phyloP scores from a whole-genome alignment of 345 rosid genomes.

The Eucalyptus sideroxylon region DNA sequence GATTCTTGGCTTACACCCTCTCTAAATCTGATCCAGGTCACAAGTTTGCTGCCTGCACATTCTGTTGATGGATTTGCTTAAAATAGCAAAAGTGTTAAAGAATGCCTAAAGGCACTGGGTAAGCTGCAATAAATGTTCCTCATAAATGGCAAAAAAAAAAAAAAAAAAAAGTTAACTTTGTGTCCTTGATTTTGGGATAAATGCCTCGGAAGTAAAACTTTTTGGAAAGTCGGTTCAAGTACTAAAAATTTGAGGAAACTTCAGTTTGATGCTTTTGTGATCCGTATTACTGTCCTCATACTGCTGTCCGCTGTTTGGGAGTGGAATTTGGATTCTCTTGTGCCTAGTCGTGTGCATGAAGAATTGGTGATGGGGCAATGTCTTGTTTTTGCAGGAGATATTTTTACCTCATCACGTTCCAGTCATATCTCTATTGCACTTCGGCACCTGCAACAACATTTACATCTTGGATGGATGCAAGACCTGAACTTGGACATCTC shows the following conservation, averaged over 20 bases:
- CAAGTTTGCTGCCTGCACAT: neutral
- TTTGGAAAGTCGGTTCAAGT: neutral
- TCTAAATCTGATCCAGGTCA: neutral
- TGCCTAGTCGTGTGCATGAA: neutral
- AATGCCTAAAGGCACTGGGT: neutral
- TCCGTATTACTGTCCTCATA: neutral
- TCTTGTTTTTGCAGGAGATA: conserved; percentile 53
- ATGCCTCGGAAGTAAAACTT: neutral
- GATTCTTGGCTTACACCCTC: neutral
- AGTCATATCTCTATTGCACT: conserved; percentile 73
- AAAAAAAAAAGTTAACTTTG: neutral
- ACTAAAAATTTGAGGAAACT: neutral
- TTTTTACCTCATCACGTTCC: conserved; percentile 78
- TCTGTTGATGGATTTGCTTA: neutral
- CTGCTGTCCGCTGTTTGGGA: neutral
- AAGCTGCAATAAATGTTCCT: neutral
- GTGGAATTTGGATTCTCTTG: neutral
- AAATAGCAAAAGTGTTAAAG: neutral
- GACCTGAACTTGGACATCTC: conserved; percentile 92
- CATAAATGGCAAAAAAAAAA: neutral
- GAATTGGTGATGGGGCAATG: neutral
- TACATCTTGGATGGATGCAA: conserved; percentile 64
- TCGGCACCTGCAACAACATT: conserved; percentile 46
- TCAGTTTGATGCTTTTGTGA: neutral
- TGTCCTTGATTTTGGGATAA: neutral